Base-by-base conservation (phyloP, 805 yeast genomes). In the Maudiozyma pseudohumilis region DNA sequence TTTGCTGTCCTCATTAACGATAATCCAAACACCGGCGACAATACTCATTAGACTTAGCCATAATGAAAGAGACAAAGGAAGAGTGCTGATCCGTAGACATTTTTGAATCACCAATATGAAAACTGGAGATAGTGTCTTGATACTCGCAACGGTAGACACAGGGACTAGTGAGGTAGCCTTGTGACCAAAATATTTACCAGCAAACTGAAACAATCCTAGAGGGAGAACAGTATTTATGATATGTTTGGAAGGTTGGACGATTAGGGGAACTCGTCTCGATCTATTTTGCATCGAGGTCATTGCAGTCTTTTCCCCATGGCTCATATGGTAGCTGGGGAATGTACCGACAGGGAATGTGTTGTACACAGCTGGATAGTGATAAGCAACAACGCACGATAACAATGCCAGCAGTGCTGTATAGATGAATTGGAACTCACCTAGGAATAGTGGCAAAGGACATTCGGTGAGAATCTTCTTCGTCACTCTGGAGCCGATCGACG, bases 91-190 rank as follows among this genome's bases (percentile, higher is more conserved):
- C 9, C 41, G 45, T 13, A 64, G 18, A 1, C 70, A 8, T 41
- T 77, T 63, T 51, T 79, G 80, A 3, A 79, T 71, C 0, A 66
- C 31, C 1, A 79, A 77, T 23, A 79, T 70, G 17, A 79, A 58
- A 31, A 79, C 55, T 0, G 87, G 87, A 3, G 81, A 72, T 18
- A 80, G 55, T 0, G 85, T 77, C 57, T 79, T 72, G n/a, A 80
- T 68, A 40, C 82, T 76, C 1, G 84, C 77, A 1, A 78, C 82
- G 0, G 86, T 75, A 0, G 85, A 78, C 11, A 79, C 70, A 0
- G 84, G 77, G 6, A 78, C 77, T 29, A 74, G 49, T 5, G 82
- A 71, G 0, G 83, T 77, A 0, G 86, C 85, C 26, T 72, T 69
- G 29, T 79, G 69, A 4, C 76, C 72, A 50, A 75, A 74, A 48